Percentiles rank a stretch among this genome's conserved stretches.
phyloP scores from a whole-genome alignment of 768 basidiomycete species.

The Filobasidium wieringae region DNA sequence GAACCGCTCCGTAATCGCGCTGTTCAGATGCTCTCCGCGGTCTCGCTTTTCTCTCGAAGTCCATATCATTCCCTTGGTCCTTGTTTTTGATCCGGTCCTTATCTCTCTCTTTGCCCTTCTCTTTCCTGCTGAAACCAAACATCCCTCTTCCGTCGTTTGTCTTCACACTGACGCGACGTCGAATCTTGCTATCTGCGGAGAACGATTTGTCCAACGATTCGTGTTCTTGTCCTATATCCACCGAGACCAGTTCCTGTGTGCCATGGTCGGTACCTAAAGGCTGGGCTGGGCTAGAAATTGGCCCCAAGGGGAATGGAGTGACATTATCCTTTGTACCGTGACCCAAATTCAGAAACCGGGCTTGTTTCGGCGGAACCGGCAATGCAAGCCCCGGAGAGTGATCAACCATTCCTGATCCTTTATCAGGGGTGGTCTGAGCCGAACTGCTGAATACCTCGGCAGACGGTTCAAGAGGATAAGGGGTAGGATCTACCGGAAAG shows the following conservation, averaged over 20 bases:
- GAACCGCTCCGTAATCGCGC: neutral
- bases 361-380: neutral
- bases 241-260: neutral
- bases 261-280: neutral
- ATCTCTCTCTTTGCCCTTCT: slow-evolving; percentile 10
- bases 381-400: neutral
- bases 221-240: neutral
- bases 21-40: neutral
- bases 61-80: neutral
- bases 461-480: neutral
- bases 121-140: slow-evolving; percentile 9
- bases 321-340: neutral
- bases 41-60: neutral
- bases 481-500: neutral
- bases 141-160: neutral
- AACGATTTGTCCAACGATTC: neutral
- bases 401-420: too few species aligned
- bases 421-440: neutral
- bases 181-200: neutral
- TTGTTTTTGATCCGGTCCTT: too few species aligned
- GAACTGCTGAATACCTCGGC: neutral
- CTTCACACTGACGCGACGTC: slow-evolving; percentile 7
- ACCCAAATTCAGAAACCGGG: neutral
- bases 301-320: neutral
- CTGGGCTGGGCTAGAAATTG: neutral